These are phyloP conservation scores for Jatropha multifida DNA, from an alignment of 441 rosid genomes.

Conservation along the genomic window DNA sequence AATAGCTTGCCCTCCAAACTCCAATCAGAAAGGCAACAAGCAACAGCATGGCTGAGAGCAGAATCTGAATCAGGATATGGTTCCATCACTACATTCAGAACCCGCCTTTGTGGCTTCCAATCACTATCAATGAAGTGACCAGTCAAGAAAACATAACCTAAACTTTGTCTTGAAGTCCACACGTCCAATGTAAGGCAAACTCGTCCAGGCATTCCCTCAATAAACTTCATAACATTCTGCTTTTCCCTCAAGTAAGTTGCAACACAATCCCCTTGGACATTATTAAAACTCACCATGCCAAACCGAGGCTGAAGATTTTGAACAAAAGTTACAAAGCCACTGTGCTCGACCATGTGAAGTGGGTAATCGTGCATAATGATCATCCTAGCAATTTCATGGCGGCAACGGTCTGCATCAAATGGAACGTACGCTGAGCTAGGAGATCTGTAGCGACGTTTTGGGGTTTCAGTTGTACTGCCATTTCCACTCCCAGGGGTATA, in stretches of 20 bases:
- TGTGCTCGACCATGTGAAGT: constrained; percentile 90
- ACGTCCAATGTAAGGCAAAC: constrained; percentile 71
- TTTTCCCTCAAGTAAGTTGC: constrained; percentile 81
- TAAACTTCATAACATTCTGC: constrained; percentile 63
- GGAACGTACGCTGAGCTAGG: constrained; percentile 44
- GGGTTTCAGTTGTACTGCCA: constrained; percentile 43
- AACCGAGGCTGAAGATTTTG: constrained; percentile 79
- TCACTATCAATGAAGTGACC: constrained; percentile 79
- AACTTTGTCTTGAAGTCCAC: constrained; percentile 67
- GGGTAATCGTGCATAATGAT: constrained; percentile 86
- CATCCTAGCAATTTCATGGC: constrained; percentile 81
- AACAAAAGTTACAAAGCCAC: constrained; percentile 68
- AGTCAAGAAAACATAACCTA: constrained; percentile 72
- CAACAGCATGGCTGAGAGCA: constrained; percentile 76
- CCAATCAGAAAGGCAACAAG: constrained; percentile 86
- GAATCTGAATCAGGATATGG: constrained; percentile 75
- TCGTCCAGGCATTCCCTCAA: constrained; percentile 75
- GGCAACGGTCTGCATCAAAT: constrained; percentile 75
- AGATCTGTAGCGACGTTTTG: constrained; percentile 70
- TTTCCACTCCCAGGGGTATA: constrained; percentile 37
- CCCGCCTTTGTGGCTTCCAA: constrained; percentile 75
- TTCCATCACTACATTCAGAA: constrained; percentile 82
- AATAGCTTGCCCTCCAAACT: constrained; percentile 74
- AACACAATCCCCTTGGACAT: constrained; percentile 88
- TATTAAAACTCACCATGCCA: constrained; percentile 61